Evolutionary conservation across 495 filamentous ascomycete genomes (phyloP).

Genomic region (Corynascus novoguineensis): DNA sequence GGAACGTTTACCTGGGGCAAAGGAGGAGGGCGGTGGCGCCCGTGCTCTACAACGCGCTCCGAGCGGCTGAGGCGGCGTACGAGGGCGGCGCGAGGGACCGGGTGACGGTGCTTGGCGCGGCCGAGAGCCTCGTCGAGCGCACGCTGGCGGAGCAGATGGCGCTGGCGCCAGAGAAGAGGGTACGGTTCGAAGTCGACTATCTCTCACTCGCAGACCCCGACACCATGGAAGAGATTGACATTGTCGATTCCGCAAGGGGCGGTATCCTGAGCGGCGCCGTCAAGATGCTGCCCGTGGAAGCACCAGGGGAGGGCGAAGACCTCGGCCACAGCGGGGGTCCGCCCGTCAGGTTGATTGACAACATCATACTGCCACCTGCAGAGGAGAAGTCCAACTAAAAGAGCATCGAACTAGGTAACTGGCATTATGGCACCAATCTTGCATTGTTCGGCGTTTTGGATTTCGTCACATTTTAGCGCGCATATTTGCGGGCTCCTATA

Average conservation of each 20-base stretch:
- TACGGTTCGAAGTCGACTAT: slow-evolving; percentile 79
- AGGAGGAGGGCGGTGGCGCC: slow-evolving; percentile 66
- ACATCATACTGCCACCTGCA: slow-evolving; percentile 64
- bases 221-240: slow-evolving; percentile 68
- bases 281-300: slow-evolving; percentile 79
- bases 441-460: slow-evolving; percentile 7
- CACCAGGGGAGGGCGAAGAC: slow-evolving; percentile 60
- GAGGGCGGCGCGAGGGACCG: slow-evolving; percentile 48
- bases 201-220: slow-evolving; percentile 79
- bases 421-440: not conserved
- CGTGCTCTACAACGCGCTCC: slow-evolving; percentile 62
- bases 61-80: slow-evolving; percentile 65
- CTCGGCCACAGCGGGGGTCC: slow-evolving; percentile 64
- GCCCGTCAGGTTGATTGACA: slow-evolving; percentile 83
- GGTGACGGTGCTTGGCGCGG: slow-evolving; percentile 61
- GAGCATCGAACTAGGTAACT: too few species aligned
- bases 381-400: not conserved
- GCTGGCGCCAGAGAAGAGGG: slow-evolving; percentile 56
- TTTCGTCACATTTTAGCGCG: not conserved
- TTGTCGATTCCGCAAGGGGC: slow-evolving; percentile 59
- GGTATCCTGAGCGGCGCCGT: slow-evolving; percentile 84
- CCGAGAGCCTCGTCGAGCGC: slow-evolving; percentile 46
- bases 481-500: slow-evolving; percentile 2
- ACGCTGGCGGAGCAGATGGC: slow-evolving; percentile 56
- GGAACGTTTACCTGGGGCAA: slow-evolving; percentile 86